Percentiles rank a stretch among this genome's conserved stretches.
Conservation (phyloP, 371 early-diverging fungal species). For the Parasitella parasitica region DNA sequence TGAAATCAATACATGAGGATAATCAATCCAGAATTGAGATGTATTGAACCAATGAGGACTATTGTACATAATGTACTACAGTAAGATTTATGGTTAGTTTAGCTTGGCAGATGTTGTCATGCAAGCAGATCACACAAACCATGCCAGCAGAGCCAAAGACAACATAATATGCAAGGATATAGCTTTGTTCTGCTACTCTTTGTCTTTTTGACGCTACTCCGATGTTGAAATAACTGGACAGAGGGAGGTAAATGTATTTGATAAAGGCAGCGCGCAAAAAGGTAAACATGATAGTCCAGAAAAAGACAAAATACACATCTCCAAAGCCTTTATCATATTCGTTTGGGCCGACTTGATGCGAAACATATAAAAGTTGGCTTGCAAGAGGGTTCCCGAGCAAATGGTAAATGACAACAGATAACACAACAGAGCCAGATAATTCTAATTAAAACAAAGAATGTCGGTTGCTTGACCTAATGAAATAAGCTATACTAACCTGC, state of each 20-base stretch:
- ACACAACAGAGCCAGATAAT: constrained; percentile 11
- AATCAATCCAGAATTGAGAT: constrained; percentile 58
- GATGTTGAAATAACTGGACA: constrained; percentile 48
- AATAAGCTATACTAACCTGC: neutral
- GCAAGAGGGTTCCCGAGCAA: constrained; percentile 9
- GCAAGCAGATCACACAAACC: constrained; percentile 30
- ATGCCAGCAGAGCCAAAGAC: constrained; percentile 56
- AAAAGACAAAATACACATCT: constrained; percentile 53
- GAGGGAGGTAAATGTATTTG: constrained; percentile 53
- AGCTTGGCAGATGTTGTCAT: neutral
- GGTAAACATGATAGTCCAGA: constrained; percentile 65
- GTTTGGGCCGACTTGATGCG: constrained; percentile 11
- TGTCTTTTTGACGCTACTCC: constrained; percentile 40
- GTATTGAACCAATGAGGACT: constrained; percentile 66
- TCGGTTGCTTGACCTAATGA: neutral
- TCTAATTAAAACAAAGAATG: neutral
- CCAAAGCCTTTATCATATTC: constrained; percentile 31
- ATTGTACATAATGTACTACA: constrained; percentile 48
- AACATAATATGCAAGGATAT: constrained; percentile 48
- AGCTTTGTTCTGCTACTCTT: constrained; percentile 62
- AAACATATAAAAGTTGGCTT: constrained; percentile 12
- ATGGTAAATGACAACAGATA: constrained; percentile 4
- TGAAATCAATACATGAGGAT: constrained; percentile 55
- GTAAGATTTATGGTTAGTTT: neutral
- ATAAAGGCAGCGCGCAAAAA: constrained; percentile 57